Evolutionary conservation across 2,329 filamentous ascomycete genomes (phyloP).

Genomic region (Polychaeton citri): DNA sequence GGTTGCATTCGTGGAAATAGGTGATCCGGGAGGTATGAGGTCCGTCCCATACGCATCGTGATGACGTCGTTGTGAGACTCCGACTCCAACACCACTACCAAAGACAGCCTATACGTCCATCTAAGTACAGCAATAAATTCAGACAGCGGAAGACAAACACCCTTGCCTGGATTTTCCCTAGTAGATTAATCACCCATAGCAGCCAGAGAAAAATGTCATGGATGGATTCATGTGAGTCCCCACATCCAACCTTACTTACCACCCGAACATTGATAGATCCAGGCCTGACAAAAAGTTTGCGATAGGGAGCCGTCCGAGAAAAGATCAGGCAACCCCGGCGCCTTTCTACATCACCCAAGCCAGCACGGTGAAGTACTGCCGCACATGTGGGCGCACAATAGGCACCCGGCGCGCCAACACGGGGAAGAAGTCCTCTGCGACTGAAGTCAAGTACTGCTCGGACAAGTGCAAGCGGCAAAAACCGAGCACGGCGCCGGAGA

Average conservation of each 20-base stretch:
- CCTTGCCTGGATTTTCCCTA: no score
- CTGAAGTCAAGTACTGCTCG: constrained; percentile 43
- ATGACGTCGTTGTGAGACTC: no score
- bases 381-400: constrained; percentile 44
- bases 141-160: no score
- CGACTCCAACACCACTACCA: no score
- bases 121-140: no score
- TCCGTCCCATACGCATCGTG: no score
- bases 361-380: constrained; percentile 41
- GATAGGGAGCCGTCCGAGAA: constrained; percentile 27
- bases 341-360: constrained; percentile 40
- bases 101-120: no score
- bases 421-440: constrained; percentile 12
- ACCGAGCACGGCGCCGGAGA: constrained; percentile 25
- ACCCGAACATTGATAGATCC: constrained; percentile 1
- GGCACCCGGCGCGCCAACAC: constrained; percentile 20
- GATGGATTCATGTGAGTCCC: constrained; percentile 33
- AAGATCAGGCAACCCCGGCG: constrained; percentile 32
- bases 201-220: constrained; percentile 35
- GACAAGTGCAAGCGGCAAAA: constrained; percentile 40
- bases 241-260: neutral
- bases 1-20: no score
- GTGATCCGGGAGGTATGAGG: no score
- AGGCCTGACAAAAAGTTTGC: no score
- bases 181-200: no score